Base-by-base conservation (phyloP, 2,329 filamentous ascomycete genomes). In the Colletotrichum salicis region DNA sequence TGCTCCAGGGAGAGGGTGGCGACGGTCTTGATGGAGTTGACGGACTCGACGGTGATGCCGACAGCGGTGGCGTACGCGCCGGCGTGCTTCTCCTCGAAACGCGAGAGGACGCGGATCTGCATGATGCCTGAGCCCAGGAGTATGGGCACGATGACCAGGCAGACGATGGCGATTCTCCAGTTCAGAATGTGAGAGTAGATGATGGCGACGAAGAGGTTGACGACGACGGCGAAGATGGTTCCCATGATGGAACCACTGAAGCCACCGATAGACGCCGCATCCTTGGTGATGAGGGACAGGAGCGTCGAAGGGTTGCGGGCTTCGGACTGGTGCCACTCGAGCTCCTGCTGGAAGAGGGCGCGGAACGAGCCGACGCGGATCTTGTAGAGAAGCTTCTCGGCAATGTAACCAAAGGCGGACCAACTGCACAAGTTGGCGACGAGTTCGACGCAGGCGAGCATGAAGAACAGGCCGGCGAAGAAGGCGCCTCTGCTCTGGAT, bases 91-190 rank as follows among this genome's bases (percentile, higher is more conserved):
- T 88, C 86, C 73, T 93, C 89, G 59, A 91, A 90, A 48, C 87
- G 85, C 2, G 88, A 86, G 1, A 93, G 85, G 3, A 90, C 86
- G 1, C 86, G 86, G 19, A 94, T 84, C 74, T 93, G 88, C 88
- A 94, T 89, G 73, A 93, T 87, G 0, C 93, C 92, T 0, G 91
- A 87, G 1, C 90, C 90, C 0, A 95, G 84, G 6, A 94, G 86
- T 11, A 94, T 81, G 0, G 93, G 93, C 0, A 94, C 89, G 10
- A 89, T 85, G 0, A 92, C 87, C 6, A 95, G 84, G 66, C 91
- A 92, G 4, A 95, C 92, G 15, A 95, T 81, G 0, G 92, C 92
- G 72, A 95, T 93, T 77, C 90, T 92, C 93, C 93, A 95, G 3
- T 91, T 91, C 58, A 95, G 85, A 56, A 94, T 89, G 73, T 93